phyloP scores from a whole-genome alignment of 2,329 filamentous ascomycete genomes.

The Ophiosphaerella herpotricha region DNA sequence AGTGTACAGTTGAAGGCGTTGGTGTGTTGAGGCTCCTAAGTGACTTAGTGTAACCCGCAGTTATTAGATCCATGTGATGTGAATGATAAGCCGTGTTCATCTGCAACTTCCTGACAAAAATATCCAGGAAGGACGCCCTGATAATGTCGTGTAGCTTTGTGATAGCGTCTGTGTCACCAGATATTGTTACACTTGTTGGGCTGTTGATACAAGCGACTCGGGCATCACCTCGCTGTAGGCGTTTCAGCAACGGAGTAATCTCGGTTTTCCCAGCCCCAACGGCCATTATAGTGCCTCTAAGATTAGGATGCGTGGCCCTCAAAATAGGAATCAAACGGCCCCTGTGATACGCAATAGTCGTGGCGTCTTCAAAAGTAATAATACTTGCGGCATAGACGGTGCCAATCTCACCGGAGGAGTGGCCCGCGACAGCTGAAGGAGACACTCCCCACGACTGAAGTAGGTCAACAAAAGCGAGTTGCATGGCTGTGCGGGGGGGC shows the following conservation, averaged over 20 bases:
- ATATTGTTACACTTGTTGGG: constrained; percentile 50
- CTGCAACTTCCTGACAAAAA: constrained; percentile 48
- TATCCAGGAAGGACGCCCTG: constrained; percentile 37
- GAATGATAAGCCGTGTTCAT: constrained; percentile 54
- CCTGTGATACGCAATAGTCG: constrained; percentile 33
- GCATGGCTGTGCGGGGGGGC: constrained; percentile 36
- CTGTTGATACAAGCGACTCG: constrained; percentile 46
- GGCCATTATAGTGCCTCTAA: constrained; percentile 29
- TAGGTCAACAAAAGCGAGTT: constrained; percentile 34
- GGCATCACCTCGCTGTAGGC: constrained; percentile 5
- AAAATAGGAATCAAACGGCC: constrained; percentile 25
- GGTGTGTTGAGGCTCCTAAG: constrained; percentile 26
- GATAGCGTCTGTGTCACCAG: constrained; percentile 50
- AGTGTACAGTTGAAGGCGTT: constrained; percentile 16
- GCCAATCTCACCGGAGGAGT: constrained; percentile 38
- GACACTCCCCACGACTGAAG: constrained; percentile 29
- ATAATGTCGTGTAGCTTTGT: constrained; percentile 39
- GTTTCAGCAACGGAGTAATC: constrained; percentile 18
- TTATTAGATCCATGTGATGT: constrained; percentile 27
- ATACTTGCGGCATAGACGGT: constrained; percentile 33
- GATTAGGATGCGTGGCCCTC: constrained; percentile 19
- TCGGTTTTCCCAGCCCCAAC: constrained; percentile 19
- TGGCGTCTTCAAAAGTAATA: constrained; percentile 22
- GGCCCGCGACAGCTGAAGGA: constrained; percentile 31
- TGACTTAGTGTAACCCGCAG: constrained; percentile 29